Percentiles rank a stretch among this genome's conserved stretches.
Conservation (phyloP, 228 moss, liverwort and hornwort species). For the Sphagnum magellanicum region DNA sequence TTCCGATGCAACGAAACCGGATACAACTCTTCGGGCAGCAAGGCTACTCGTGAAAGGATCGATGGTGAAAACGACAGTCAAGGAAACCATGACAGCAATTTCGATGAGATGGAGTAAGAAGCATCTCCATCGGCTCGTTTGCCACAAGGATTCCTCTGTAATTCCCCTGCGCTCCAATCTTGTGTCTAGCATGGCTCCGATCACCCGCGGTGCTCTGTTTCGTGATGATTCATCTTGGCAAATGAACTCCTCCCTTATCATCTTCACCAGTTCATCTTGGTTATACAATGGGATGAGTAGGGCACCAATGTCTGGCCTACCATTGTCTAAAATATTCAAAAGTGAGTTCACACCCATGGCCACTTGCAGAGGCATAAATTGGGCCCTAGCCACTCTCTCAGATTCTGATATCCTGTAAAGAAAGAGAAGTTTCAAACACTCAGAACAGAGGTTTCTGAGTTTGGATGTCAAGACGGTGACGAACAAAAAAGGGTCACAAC, state of each 20-base stretch:
- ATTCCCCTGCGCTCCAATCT: neutral
- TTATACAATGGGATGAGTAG: neutral
- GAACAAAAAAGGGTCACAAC: too few relatives aligned
- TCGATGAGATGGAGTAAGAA: constrained; percentile 7
- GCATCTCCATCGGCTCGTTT: constrained; percentile 10
- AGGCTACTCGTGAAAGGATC: constrained; percentile 9
- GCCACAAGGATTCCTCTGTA: neutral
- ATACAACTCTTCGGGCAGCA: constrained; percentile 4
- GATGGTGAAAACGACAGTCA: constrained; percentile 3
- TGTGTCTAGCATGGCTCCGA: neutral
- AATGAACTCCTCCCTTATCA: constrained; percentile 1
- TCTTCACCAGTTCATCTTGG: neutral
- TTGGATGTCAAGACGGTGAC: too few relatives aligned
- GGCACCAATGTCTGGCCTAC: neutral
- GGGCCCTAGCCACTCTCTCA: neutral
- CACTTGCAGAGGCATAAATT: neutral
- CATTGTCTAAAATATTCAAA: neutral
- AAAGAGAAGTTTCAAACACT: too few relatives aligned
- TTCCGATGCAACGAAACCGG: neutral
- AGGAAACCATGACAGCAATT: constrained; percentile 5
- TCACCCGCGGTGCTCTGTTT: neutral
- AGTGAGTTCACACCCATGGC: neutral
- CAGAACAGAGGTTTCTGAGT: too few relatives aligned
- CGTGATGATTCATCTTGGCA: constrained; percentile 1
- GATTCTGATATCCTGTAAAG: neutral